phyloP scores from a whole-genome alignment of 2,329 filamentous ascomycete species.

The Annulohypoxylon truncatum region DNA sequence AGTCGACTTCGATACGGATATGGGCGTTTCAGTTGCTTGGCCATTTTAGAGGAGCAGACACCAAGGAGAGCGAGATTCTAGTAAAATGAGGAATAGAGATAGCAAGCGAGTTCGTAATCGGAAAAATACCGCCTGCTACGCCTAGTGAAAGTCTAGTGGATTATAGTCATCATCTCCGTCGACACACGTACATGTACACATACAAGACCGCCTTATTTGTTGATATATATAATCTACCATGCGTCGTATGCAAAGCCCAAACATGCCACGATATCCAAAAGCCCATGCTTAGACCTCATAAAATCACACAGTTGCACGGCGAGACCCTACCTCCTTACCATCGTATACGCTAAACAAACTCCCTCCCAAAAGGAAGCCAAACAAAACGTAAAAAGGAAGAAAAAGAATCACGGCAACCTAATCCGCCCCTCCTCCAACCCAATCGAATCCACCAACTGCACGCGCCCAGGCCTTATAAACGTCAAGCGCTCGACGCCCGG shows the following conservation, averaged over 20 bases:
- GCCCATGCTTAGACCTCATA: not conserved
- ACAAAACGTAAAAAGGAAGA: too few species aligned
- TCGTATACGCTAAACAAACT: too few species aligned
- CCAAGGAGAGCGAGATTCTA: not conserved
- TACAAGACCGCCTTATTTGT: not conserved
- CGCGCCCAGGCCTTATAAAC: not conserved
- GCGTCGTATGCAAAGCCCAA: not conserved
- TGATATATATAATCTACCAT: not conserved
- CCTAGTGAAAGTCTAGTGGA: not conserved
- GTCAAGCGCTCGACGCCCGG: slow-evolving; percentile 32
- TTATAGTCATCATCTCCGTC: not conserved
- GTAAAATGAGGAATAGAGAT: not conserved
- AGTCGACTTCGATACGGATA: not conserved
- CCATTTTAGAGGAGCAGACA: not conserved
- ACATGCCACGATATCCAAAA: not conserved
- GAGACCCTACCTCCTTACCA: not conserved
- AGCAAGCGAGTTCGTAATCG: not conserved
- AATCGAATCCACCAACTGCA: slow-evolving; percentile 3
- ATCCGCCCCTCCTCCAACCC: slow-evolving; percentile 15
- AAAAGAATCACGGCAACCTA: slow-evolving; percentile 17
- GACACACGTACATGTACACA: not conserved
- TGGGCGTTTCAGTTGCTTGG: not conserved
- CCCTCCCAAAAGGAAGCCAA: too few species aligned
- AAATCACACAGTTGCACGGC: not conserved
- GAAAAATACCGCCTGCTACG: not conserved